Conservation (phyloP, 805 yeast genomes). For the Isabelozyma rhagii region DNA sequence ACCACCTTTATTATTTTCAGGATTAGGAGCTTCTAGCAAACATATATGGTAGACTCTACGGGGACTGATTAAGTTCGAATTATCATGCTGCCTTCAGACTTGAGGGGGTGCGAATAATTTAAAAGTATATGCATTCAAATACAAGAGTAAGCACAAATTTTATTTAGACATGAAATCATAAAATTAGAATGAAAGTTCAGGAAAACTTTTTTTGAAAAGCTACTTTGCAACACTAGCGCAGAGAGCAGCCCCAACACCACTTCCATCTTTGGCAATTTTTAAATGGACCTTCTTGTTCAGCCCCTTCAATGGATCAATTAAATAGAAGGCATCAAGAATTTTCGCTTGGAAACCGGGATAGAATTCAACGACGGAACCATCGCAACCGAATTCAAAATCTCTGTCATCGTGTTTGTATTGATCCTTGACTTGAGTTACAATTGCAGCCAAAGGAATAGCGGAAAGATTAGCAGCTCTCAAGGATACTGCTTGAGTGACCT, state of each 20-base stretch:
- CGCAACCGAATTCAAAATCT: conserved; percentile 91
- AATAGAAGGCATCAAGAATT: conserved; percentile 73
- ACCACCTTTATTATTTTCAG: too few relatives aligned
- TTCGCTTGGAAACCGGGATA: conserved; percentile 86
- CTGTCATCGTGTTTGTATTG: conserved; percentile 46
- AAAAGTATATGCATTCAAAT: background rate
- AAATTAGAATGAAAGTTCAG: background rate
- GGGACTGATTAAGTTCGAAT: too few relatives aligned
- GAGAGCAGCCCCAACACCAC: conserved; percentile 96
- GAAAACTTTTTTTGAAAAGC: too few relatives aligned
- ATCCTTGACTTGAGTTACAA: conserved; percentile 66
- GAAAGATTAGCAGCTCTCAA: conserved; percentile 87
- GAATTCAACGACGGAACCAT: conserved; percentile 90
- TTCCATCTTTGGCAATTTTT: conserved; percentile 88
- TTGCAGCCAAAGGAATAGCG: conserved; percentile 87
- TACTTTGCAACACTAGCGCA: conserved; percentile 55
- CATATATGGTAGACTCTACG: too few relatives aligned
- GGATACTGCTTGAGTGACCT: conserved; percentile 73
- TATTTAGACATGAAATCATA: background rate
- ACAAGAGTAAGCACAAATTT: background rate
- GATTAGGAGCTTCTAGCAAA: too few relatives aligned
- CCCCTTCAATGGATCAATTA: conserved; percentile 69
- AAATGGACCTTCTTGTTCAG: conserved; percentile 73
- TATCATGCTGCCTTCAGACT: too few relatives aligned
- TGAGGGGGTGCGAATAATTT: too few relatives aligned